Evolutionary conservation across 2,329 filamentous ascomycete species (phyloP).

Genomic region (Dactylellina drechsleri): DNA sequence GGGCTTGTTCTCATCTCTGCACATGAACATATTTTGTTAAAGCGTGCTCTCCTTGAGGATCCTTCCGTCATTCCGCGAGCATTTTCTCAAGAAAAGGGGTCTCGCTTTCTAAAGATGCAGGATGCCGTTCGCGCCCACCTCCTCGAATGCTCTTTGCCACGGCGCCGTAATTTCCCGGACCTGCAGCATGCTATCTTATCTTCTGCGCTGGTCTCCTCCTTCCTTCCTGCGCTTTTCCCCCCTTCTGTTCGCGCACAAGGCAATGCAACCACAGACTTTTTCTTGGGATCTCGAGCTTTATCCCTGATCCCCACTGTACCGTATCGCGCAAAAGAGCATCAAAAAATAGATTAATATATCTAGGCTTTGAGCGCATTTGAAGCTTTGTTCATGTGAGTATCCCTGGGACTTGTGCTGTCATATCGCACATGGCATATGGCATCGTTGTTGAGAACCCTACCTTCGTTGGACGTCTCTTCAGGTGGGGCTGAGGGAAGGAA

Average conservation of each 20-base stretch:
- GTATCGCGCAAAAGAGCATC: neutral
- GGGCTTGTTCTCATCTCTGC: neutral
- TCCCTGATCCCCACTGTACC: neutral
- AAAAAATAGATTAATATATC: too few relatives aligned
- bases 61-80: constrained; percentile 23
- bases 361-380: constrained; percentile 11
- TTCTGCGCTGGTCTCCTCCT: constrained; percentile 9
- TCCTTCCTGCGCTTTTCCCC: neutral
- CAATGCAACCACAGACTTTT: too few relatives aligned
- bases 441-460: too few relatives aligned
- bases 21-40: neutral
- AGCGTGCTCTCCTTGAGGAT: constrained; percentile 13
- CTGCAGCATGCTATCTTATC: constrained; percentile 13
- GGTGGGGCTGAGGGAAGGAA: constrained; percentile 36
- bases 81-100: constrained; percentile 28
- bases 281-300: neutral
- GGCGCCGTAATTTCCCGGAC: constrained; percentile 43
- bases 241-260: too few relatives aligned
- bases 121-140: constrained; percentile 50
- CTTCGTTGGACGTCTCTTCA: constrained; percentile 12
- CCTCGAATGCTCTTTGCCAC: constrained; percentile 33
- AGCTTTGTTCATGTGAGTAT: constrained; percentile 16
- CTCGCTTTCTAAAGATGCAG: constrained; percentile 21
- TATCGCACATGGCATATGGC: constrained; percentile 31
- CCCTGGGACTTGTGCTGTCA: constrained; percentile 6